Evolutionary conservation across 495 filamentous ascomycete species (phyloP).

Genomic region (Lichenothelia convexa): DNA sequence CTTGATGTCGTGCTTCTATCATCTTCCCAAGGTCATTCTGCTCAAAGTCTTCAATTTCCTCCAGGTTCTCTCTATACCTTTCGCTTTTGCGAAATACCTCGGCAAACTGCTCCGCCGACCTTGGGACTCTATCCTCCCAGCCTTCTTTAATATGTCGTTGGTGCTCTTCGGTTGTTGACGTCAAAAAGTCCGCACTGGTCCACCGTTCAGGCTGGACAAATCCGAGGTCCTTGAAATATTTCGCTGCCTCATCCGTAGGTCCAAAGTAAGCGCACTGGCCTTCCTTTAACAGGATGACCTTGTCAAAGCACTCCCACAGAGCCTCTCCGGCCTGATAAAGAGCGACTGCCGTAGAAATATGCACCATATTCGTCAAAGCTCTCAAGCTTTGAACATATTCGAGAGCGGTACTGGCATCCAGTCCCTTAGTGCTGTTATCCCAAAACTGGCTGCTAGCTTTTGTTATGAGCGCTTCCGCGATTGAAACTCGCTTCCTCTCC

Average conservation of each 20-base stretch:
- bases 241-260: conserved; percentile 32
- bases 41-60: conserved; percentile 31
- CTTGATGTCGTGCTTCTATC: conserved; percentile 27
- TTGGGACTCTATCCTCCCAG: conserved; percentile 41
- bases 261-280: conserved; percentile 50
- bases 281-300: conserved; percentile 49
- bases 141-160: conserved; percentile 39
- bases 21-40: conserved; percentile 28
- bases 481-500: conserved; percentile 55
- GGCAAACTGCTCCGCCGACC: conserved; percentile 39
- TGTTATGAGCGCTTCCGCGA: conserved; percentile 50
- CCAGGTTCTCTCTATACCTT: conserved; percentile 13
- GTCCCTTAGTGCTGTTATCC: conserved; percentile 51
- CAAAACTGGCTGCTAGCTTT: conserved; percentile 46
- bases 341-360: conserved; percentile 41
- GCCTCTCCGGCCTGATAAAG: conserved; percentile 57
- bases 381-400: conserved; percentile 47
- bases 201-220: conserved; percentile 40
- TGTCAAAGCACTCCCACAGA: conserved; percentile 52
- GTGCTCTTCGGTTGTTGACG: conserved; percentile 43
- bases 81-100: conserved; percentile 32
- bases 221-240: conserved; percentile 46
- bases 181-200: conserved; percentile 54
- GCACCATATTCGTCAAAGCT: conserved; percentile 41
- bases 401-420: conserved; percentile 48